phyloP scores from a whole-genome alignment of 1,139 yeast genomes.

The Trichomonascaceae sp. region DNA sequence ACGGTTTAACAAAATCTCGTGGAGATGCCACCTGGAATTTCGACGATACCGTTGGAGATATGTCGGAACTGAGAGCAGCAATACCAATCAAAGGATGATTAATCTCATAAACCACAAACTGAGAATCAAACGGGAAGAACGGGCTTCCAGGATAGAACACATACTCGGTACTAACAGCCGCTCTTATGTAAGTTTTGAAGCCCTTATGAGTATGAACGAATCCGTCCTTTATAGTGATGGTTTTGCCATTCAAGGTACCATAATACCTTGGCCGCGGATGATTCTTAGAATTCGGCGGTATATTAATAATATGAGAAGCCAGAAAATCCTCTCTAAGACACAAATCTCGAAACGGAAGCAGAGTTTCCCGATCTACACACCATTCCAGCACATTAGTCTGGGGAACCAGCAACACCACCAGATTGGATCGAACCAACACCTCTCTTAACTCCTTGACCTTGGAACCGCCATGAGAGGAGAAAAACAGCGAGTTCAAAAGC shows the following conservation, averaged over 20 bases:
- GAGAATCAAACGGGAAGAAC: constrained; percentile 45
- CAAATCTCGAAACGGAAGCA: constrained; percentile 45
- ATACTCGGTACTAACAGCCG: constrained; percentile 42
- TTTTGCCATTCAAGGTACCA: constrained; percentile 55
- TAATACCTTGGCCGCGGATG: constrained; percentile 44
- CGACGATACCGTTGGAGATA: constrained; percentile 19
- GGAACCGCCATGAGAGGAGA: constrained; percentile 52
- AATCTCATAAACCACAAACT: constrained; percentile 43
- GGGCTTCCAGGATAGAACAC: constrained; percentile 41
- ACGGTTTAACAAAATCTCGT: not conserved
- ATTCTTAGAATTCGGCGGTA: constrained; percentile 35
- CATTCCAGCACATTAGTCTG: constrained; percentile 43
- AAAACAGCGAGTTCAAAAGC: constrained; percentile 59
- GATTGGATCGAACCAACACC: constrained; percentile 36
- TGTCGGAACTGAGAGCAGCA: constrained; percentile 22
- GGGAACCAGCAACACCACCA: constrained; percentile 29
- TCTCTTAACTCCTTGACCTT: constrained; percentile 46
- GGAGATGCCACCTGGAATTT: constrained; percentile 10
- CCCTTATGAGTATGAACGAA: constrained; percentile 40
- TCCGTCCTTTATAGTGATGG: constrained; percentile 53
- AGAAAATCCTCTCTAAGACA: constrained; percentile 65
- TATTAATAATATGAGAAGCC: constrained; percentile 57
- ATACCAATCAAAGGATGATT: constrained; percentile 42
- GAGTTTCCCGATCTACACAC: constrained; percentile 46
- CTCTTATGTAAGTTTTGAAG: constrained; percentile 44